Base-by-base conservation (phyloP, 2,329 filamentous ascomycete species). In the Pseudohalonectria lignicola region DNA sequence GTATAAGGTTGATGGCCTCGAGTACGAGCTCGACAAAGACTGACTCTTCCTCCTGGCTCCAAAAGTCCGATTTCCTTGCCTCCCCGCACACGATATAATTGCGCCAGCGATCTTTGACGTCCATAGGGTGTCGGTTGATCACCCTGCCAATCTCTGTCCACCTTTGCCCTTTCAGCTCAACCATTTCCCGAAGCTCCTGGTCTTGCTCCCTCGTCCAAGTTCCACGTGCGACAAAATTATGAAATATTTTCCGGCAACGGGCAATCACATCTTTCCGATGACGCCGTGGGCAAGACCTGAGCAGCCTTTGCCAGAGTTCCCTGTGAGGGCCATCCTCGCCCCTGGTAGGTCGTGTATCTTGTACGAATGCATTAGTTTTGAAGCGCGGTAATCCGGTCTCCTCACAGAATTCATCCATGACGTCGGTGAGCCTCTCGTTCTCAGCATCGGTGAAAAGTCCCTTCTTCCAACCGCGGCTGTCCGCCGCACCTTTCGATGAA, bases 91-190 rank as follows among this genome's bases (percentile, higher is more conserved):
- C 60, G 17, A 82, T 59, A 48, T 81, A 77, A 48, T 85, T 82
- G 29, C 77, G 68, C 63, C 79, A 84, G 4, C 82, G 75, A 52
- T 86, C 81, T 36, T 80, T 71, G 37, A 79, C 67, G 50, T 86
- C 80, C 42, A 76, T 71, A 0, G 72, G 65, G 29, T 76, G 70
- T 5, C 83, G 76, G 43, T 77, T 77, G 45, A 84, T 69, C 17
- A 73, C 46, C n/a, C 65, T 61, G 0, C 68, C 74, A 45, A 87
- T 81, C 20, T 64, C 46, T 10, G 67, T 66, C 77, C 81, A 87
- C 41, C 75, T 71, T 13, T 62, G 66, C 1, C 67, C 65, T 35
- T 71, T 54, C n/a, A 55, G 43, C 3, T 66, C 57, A 36, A 70
- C 63, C 5, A 74, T 53, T 1, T 59, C 44, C 4, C 50, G 57